Evolutionary conservation across 208 protist genomes (phyloP), one percentile per base, ranked within the genome.

Genomic region (Dictyostelium gargantuum): DNA sequence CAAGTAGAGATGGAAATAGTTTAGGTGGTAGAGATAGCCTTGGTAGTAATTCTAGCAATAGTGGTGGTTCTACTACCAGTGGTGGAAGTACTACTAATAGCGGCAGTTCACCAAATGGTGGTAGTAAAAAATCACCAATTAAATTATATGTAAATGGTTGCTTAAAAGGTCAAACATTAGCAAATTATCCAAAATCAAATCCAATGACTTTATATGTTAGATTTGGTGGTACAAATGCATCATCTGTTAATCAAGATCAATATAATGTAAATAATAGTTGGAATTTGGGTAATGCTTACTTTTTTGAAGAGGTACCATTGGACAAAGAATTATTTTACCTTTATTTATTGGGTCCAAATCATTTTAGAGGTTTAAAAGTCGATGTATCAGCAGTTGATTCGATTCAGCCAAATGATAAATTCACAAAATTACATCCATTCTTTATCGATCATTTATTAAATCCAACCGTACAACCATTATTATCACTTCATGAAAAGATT

Each of bases 101-200:
- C 11, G 2, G 23, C 15, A 19, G 19, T 6, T 9, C 8, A 42
- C 11, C 23, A 19, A 40, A 10, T 19, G 23, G n/a, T 26, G 19
- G 13, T 15, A 29, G 21, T 38, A 75, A 48, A 23, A 89, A 79
- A 44, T 52, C 68, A 42, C 46, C 66, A 1, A n/a, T 89, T 6
- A 89, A 89, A 73, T n/a, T 89, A 15, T 89, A 79, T 79, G 82
- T 89, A 10, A 89, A 89, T 54, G 82, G 82, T 10, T 89, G 46
- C 29, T 40, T 63, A 4, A 52, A 50, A 26, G 74, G 82, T 52
- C 82, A 89, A 23, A 79, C 17, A 23, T 19, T 61, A 4, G 8
- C 76, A 26, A 68, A 46, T 40, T 89, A 89, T 79, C 82, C 82
- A 56, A 77, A 68, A 32, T 50, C 82, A 13, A 73, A 89, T 17